Evolutionary conservation across 352 stramenopile genomes (phyloP).

Genomic region (Globisporangium nunn): DNA sequence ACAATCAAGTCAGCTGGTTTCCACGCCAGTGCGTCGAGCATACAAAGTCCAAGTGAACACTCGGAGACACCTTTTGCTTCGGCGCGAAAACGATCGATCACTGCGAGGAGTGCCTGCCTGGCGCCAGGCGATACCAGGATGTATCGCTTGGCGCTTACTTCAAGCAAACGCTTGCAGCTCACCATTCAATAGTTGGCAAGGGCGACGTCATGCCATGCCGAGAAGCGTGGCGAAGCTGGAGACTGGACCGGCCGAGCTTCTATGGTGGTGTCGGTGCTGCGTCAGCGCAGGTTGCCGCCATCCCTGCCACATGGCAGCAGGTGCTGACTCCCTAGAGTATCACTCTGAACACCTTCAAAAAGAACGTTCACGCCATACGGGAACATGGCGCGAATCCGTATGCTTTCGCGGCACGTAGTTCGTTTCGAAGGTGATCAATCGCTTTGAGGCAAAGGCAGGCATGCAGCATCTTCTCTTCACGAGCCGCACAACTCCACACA

Average conservation of each 20-base stretch:
- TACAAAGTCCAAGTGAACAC: background rate
- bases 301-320: background rate
- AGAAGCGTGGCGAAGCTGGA: too few species aligned
- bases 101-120: background rate
- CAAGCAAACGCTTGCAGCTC: too few species aligned
- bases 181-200: too few species aligned
- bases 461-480: too few species aligned
- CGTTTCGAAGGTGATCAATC: background rate
- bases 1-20: background rate
- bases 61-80: background rate
- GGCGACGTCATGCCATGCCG: too few species aligned
- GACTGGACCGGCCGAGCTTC: background rate
- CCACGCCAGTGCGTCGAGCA: background rate
- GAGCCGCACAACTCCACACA: too few species aligned
- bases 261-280: too few species aligned
- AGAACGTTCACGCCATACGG: background rate
- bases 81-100: background rate
- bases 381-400: slow-evolving; percentile 5
- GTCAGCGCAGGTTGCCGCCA: too few species aligned
- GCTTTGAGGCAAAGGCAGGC: too few species aligned
- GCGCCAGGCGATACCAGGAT: too few species aligned
- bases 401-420: slow-evolving; percentile 6
- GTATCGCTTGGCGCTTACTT: too few species aligned
- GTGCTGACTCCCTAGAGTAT: background rate
- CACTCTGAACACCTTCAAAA: background rate